Evolutionary conservation across 164 flowering plant species (phyloP), one percentile per base, ranked within the genome.

Genomic region (Vitis rupestris): DNA sequence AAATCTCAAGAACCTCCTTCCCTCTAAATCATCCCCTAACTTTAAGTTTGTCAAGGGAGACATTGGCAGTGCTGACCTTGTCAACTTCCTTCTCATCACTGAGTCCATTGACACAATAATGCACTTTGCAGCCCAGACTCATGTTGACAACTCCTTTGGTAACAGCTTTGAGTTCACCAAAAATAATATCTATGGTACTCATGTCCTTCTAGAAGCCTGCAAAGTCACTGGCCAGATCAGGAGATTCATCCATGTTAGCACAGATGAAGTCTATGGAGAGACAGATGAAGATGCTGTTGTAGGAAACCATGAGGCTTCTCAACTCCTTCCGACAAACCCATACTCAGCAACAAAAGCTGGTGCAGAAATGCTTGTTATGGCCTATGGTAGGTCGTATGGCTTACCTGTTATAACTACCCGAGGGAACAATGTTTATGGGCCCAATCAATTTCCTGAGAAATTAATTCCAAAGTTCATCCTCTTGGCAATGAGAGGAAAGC

Each of bases 331-430:
- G 3, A 89, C 93, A 27, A 89, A 89, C 63, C 94, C 94, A 2
- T 89, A 89, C 79, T 89, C 94, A 58, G 94, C 94, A 0, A 89
- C 93, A 30, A 89, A 89, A 78, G 93, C 93, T 60, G 93, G 93
- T 50, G 93, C 93, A 12, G 93, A 89, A 72, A 89, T 89, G 94
- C 90, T 89, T 70, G 94, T 89, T 48, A 89, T 89, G 94, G 94
- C 94, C 6, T 89, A 89, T 83, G 92, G 88, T 29, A 75, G 91
- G 59, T 89, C 94, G 0, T 89, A 89, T 71, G 92, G 92, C 9
- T 72, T 89, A 14, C 94, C 94, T 58, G 90, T 86, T 23, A 89
- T 89, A 14, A 89, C 94, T 17, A 87, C 94, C 29, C 76, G 94
- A 53, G 94, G 94, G 37, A 89, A 89, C 80, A 89, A 89, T 76